Evolutionary conservation across 1,284 basidiomycete species (phyloP).

Genomic region (Rhodotorula sp.): DNA sequence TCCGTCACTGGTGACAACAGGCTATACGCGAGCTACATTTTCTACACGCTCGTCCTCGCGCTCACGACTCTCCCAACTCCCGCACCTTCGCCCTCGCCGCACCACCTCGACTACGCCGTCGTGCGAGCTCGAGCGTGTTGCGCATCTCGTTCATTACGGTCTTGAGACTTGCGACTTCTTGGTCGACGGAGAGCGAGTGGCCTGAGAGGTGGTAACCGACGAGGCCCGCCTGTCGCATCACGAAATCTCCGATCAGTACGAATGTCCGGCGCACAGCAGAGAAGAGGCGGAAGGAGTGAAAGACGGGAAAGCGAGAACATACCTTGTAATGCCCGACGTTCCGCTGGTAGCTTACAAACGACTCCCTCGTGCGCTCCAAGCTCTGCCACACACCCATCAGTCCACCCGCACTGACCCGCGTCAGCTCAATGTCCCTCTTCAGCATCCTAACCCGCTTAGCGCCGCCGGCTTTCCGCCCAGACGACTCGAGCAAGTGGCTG

Average conservation of each 20-base stretch:
- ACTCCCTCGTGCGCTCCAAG: conserved; percentile 39
- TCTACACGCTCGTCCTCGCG: no score
- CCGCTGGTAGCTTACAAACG: conserved; percentile 28
- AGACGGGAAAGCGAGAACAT: neutral
- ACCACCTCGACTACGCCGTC: neutral
- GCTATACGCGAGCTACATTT: no score
- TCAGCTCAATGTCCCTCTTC: conserved; percentile 39
- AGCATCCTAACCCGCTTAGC: conserved; percentile 34
- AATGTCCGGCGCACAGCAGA: neutral
- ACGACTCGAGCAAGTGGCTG: conserved; percentile 9
- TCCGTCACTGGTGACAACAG: no score
- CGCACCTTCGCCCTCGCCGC: neutral
- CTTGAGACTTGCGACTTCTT: conserved; percentile 40
- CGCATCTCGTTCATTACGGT: conserved; percentile 41
- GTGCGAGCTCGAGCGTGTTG: conserved; percentile 30
- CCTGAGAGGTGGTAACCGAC: conserved; percentile 42
- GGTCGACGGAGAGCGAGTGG: conserved; percentile 36
- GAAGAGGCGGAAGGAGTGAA: neutral
- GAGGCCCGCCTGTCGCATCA: conserved; percentile 32
- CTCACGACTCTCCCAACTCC: no score
- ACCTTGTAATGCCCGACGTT: conserved; percentile 37
- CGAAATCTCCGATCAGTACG: neutral
- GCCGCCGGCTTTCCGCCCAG: neutral
- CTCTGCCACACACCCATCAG: conserved; percentile 28
- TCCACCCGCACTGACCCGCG: conserved; percentile 33